phyloP scores from a whole-genome alignment of 495 filamentous ascomycete genomes.

The Geopyxis carbonaria region DNA sequence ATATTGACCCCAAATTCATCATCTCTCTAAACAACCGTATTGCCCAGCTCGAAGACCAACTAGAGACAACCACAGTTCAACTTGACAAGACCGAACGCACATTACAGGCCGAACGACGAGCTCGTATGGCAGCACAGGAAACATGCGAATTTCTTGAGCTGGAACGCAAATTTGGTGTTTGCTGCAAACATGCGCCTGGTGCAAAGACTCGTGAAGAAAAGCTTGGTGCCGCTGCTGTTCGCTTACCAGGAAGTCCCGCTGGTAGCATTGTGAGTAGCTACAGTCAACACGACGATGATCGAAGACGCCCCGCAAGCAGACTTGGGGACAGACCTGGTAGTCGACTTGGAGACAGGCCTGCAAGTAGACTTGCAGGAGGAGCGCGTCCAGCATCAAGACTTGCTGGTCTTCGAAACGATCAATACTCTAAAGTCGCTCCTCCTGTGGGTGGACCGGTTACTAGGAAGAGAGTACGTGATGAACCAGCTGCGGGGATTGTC shows the following conservation, averaged over 20 bases:
- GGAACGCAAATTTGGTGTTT: constrained; percentile 23
- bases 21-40: constrained; percentile 12
- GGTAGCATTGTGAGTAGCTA: constrained; percentile 3
- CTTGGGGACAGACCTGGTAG: constrained; percentile 8
- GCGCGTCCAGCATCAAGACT: constrained; percentile 1
- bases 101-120: constrained; percentile 15
- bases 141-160: constrained; percentile 20
- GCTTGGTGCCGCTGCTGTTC: constrained; percentile 9
- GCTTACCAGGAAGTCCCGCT: constrained; percentile 12
- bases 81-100: constrained; percentile 15
- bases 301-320: constrained; percentile 7
- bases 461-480: constrained; percentile 20
- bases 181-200: constrained; percentile 17
- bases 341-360: constrained; percentile 1
- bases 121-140: constrained; percentile 17
- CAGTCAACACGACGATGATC: constrained; percentile 3
- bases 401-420: not conserved
- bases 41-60: constrained; percentile 17
- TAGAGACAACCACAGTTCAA: constrained; percentile 14
- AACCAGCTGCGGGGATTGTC: constrained; percentile 12
- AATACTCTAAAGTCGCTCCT: constrained; percentile 5
- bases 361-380: constrained; percentile 5
- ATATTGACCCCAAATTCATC: constrained; percentile 3
- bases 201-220: constrained; percentile 3
- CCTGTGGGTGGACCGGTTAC: constrained; percentile 4